Base-by-base conservation (phyloP, 306 rosid species). In the Quercus agrifolia region DNA sequence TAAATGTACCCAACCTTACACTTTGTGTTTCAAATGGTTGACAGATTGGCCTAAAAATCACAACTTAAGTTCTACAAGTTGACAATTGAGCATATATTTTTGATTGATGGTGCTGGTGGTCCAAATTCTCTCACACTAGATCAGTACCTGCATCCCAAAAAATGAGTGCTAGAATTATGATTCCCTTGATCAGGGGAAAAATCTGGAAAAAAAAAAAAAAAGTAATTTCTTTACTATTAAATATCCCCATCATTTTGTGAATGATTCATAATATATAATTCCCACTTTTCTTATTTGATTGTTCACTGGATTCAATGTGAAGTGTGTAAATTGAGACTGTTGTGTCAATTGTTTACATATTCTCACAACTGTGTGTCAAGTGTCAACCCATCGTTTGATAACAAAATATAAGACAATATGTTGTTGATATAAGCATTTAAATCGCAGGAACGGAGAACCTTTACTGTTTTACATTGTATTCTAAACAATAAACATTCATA, bases 21-120 rank as follows among this genome's bases (percentile, higher is more conserved):
- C 12, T 23, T 23, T 58, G 9, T 31, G 61, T 1, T 64, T 51
- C 51, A 57, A 70, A 77, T 78, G 78, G 67, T 70, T 68, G 30
- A 74, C 93, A 94, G 98, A 55, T 4, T 92, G 97, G 97, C 97
- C 98, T 3, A n/a, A 74, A 85, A 61, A 44, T 84, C 98, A 92
- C 83, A 72, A 86, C 74, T 91, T 92, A 61, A 84, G 86, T 79
- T 85, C 87, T 92, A 84, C 89, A 91, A 92, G 74, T 81, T 94
- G 74, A 88, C 89, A 51, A 92, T 91, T 14, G 97, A 85, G 75
- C 70, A 83, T 55, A 87, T 94, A 78, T 94, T 91, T 86, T 74
- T 94, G 85, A 88, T 92, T 23, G 82, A 90, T 83, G 89, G 93
- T 93, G 89, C 88, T 44, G 97, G 97, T 64, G 96, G 97, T 73